Evolutionary conservation across 768 basidiomycete genomes (phyloP).

Genomic region (Lentinula detonsa): DNA sequence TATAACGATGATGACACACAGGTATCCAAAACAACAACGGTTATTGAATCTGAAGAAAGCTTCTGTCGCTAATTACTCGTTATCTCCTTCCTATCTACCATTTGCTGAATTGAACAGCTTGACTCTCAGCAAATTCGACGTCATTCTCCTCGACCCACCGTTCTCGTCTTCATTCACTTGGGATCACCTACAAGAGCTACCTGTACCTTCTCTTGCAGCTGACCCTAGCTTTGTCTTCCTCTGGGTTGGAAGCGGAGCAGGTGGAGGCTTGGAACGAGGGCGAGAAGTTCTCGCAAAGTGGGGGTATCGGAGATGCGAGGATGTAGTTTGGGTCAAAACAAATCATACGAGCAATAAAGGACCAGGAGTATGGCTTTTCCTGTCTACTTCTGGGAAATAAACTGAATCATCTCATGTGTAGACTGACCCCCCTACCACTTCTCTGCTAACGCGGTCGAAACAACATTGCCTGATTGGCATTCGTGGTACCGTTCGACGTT

Average conservation of each 20-base stretch:
- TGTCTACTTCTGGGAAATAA: not conserved
- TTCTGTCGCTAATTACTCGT: constrained; percentile 62
- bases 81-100: constrained; percentile 70
- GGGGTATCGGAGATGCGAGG: constrained; percentile 94
- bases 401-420: constrained; percentile 19
- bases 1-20: constrained; percentile 21
- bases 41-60: constrained; percentile 79
- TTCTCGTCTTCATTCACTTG: constrained; percentile 83
- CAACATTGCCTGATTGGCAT: constrained; percentile 98
- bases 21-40: constrained; percentile 92
- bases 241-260: constrained; percentile 92
- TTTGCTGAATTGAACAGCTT: constrained; percentile 50
- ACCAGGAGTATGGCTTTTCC: constrained; percentile 53
- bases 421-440: constrained; percentile 83
- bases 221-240: constrained; percentile 94
- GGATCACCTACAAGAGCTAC: constrained; percentile 78
- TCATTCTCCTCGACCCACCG: constrained; percentile 87
- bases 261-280: constrained; percentile 87
- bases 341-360: constrained; percentile 69
- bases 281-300: constrained; percentile 87
- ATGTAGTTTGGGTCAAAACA: constrained; percentile 98
- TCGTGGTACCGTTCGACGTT: constrained; percentile 90
- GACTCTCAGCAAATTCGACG: constrained; percentile 76
- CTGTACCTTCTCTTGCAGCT: constrained; percentile 74
- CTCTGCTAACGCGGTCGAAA: constrained; percentile 83